A percentile compares a stretch with the other conserved stretches of the same genome.
Evolutionary conservation across 2,329 filamentous ascomycete species (phyloP).

Genomic region (Penicillium sp.): DNA sequence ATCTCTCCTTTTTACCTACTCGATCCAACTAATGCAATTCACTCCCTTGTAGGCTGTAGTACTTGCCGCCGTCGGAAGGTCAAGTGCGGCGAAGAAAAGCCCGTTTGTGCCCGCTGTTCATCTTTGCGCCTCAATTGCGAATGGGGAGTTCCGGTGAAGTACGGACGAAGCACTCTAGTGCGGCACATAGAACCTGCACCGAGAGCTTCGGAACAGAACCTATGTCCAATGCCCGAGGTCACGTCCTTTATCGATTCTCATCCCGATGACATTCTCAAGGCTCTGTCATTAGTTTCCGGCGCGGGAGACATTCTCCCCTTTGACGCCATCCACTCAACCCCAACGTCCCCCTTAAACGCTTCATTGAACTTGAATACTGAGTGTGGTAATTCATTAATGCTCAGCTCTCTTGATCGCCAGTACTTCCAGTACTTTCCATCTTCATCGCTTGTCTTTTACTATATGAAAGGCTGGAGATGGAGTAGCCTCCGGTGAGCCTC

Average conservation of each 20-base stretch:
- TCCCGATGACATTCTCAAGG: slow-evolving; percentile 11
- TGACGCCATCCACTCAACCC: slow-evolving; percentile 17
- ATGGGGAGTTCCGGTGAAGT: slow-evolving; percentile 34
- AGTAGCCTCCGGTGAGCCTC: slow-evolving; percentile 32
- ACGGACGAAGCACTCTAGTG: slow-evolving; percentile 23
- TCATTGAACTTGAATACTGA: slow-evolving; percentile 22
- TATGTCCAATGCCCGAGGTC: slow-evolving; percentile 5
- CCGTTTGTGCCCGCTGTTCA: slow-evolving; percentile 33
- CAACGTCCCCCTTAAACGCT: slow-evolving; percentile 26
- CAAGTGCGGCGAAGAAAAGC: slow-evolving; percentile 37
- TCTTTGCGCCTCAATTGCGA: slow-evolving; percentile 33
- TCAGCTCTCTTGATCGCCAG: slow-evolving; percentile 34
- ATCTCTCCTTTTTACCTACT: background rate
- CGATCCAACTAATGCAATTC: background rate
- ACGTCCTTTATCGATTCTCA: slow-evolving; percentile 11
- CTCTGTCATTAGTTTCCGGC: slow-evolving; percentile 21
- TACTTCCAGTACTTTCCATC: slow-evolving; percentile 37
- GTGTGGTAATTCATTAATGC: slow-evolving; percentile 35
- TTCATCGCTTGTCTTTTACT: slow-evolving; percentile 34
- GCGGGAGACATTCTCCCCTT: slow-evolving; percentile 13
- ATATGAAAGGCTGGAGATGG: slow-evolving; percentile 41
- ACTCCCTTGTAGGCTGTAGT: slow-evolving; percentile 32
- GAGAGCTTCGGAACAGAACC: slow-evolving; percentile 10
- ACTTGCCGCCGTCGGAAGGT: slow-evolving; percentile 39
- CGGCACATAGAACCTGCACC: slow-evolving; percentile 29